These are phyloP conservation scores for Trichocladium antarcticum DNA, from an alignment of 495 filamentous ascomycete species.

Conservation along the genomic window DNA sequence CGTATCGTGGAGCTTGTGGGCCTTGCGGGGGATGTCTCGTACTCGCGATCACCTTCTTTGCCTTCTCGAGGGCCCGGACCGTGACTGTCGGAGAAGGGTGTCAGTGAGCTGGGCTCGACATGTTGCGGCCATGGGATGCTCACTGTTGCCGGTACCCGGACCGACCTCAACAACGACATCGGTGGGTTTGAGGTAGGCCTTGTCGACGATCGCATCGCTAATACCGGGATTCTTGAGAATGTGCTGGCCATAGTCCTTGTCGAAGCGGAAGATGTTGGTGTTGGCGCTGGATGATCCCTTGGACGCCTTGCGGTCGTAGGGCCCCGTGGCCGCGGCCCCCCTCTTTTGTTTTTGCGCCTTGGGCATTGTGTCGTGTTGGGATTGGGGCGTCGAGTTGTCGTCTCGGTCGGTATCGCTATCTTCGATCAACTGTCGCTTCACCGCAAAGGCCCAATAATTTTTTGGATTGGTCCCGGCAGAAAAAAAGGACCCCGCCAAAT, in stretches of 20 bases:
- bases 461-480: conserved; percentile 15
- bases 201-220: conserved; percentile 71
- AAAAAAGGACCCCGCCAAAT: conserved; percentile 21
- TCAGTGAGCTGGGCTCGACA: neutral
- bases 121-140: neutral
- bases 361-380: conserved; percentile 33
- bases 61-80: conserved; percentile 74
- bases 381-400: neutral
- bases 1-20: neutral
- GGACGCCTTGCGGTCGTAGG: conserved; percentile 43
- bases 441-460: conserved; percentile 12
- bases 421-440: neutral
- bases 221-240: conserved; percentile 94
- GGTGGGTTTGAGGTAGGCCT: conserved; percentile 79
- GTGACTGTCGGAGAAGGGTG: conserved; percentile 48
- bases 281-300: conserved; percentile 38
- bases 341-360: conserved; percentile 53
- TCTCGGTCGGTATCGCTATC: neutral
- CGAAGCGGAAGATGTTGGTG: conserved; percentile 73
- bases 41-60: conserved; percentile 68
- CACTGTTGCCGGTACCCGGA: conserved; percentile 30
- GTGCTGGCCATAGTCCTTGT: conserved; percentile 60
- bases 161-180: conserved; percentile 50
- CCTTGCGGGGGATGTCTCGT: neutral
- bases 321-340: conserved; percentile 40